A percentile compares a stretch with the other conserved stretches of the same genome.
These are phyloP conservation scores for Kodamaea hsintzibuensis DNA, from an alignment of 805 yeast genomes.

Conservation along the genomic window DNA sequence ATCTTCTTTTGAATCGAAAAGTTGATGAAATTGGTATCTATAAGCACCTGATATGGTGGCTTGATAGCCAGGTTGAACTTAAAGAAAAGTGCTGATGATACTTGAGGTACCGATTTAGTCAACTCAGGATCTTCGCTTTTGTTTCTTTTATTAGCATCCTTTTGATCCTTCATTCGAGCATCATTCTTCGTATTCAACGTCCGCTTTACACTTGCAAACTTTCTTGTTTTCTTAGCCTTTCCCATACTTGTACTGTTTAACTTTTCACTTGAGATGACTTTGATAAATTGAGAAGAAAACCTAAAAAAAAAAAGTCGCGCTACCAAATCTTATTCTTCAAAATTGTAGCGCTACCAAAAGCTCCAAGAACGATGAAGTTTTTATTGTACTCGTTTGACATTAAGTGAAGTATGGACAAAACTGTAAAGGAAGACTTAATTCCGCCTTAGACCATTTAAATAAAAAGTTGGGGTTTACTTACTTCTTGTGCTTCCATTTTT, in stretches of 20 bases:
- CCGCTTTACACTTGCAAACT: constrained; percentile 91
- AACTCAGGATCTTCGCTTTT: constrained; percentile 67
- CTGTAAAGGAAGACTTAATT: no score
- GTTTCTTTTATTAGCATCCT: constrained; percentile 30
- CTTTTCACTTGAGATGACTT: background rate
- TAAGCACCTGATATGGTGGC: constrained; percentile 96
- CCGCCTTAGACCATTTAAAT: no score
- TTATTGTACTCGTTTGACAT: no score
- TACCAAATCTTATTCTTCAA: background rate
- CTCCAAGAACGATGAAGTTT: no score
- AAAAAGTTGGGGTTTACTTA: no score
- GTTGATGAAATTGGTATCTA: constrained; percentile 96
- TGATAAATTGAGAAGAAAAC: constrained; percentile 12
- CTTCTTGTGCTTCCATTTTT: no score
- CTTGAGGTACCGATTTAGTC: constrained; percentile 68
- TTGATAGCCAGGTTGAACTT: constrained; percentile 91
- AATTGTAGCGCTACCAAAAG: no score
- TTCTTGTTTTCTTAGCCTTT: constrained; percentile 94
- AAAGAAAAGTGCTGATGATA: constrained; percentile 91
- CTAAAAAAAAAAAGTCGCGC: background rate
- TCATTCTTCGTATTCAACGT: constrained; percentile 69
- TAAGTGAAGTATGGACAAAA: no score
- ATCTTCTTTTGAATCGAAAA: constrained; percentile 95
- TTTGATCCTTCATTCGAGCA: constrained; percentile 47
- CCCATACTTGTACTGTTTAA: constrained; percentile 60